These are phyloP conservation scores for Tylopilus orsonianus DNA, from an alignment of 1,284 basidiomycete genomes.

Conservation along the genomic window DNA sequence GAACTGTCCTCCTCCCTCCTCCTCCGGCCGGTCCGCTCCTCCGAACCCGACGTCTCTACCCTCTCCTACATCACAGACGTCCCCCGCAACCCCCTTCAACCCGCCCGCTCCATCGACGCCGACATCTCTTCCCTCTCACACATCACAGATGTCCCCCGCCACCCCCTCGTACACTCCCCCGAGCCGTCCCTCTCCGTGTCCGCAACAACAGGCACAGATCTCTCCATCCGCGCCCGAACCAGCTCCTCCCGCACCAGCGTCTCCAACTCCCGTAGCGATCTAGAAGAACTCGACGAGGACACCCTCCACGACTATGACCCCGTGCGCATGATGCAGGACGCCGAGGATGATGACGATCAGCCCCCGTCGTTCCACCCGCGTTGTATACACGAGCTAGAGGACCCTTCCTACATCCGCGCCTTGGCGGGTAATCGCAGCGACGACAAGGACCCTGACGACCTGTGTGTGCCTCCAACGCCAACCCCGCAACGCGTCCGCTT, in stretches of 20 bases:
- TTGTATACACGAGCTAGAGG: constrained; percentile 54
- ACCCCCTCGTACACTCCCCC: constrained; percentile 34
- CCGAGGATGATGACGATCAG: constrained; percentile 19
- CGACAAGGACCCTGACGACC: constrained; percentile 13
- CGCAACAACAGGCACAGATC: constrained; percentile 38
- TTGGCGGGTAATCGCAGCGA: constrained; percentile 10
- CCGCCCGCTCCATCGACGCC: not conserved
- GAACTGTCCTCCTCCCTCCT: constrained; percentile 28
- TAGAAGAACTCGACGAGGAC: constrained; percentile 8
- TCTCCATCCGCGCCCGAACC: constrained; percentile 33
- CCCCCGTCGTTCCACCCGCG: constrained; percentile 25
- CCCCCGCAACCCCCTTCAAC: not conserved
- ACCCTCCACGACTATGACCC: constrained; percentile 21
- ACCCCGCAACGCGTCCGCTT: constrained; percentile 43
- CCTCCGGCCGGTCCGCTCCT: constrained; percentile 20
- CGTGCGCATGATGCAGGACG: constrained; percentile 18
- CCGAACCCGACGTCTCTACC: not conserved
- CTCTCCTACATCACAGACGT: not conserved
- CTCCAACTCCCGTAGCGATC: constrained; percentile 21
- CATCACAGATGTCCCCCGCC: constrained; percentile 33
- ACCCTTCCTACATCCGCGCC: constrained; percentile 37
- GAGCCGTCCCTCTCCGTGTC: constrained; percentile 39
- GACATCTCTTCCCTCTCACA: constrained; percentile 24
- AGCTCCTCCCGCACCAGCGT: constrained; percentile 37
- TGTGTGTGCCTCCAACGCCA: constrained; percentile 13